Percentiles rank a stretch among this genome's conserved stretches.
phyloP scores from a whole-genome alignment of 2,329 filamentous ascomycete species.

The Trichoderma simmonsii region DNA sequence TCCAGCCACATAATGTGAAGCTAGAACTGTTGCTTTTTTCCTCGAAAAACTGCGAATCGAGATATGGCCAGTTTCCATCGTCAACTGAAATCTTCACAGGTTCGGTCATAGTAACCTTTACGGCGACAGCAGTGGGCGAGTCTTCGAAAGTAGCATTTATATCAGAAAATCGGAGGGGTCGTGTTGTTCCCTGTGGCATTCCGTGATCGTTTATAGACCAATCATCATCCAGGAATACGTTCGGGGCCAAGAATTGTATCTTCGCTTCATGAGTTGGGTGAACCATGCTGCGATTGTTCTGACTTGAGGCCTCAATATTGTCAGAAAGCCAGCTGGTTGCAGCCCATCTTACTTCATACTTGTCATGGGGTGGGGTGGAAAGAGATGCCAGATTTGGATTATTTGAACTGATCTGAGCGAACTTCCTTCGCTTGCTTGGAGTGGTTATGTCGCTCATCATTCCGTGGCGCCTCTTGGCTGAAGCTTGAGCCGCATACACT shows the following conservation, averaged over 20 bases:
- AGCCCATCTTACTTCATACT: slow-evolving; percentile 3
- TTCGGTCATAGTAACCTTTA: neutral
- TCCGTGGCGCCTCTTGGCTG: slow-evolving; percentile 32
- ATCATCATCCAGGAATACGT: slow-evolving; percentile 38
- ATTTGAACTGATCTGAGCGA: neutral
- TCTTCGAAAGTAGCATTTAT: neutral
- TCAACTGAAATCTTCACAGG: slow-evolving; percentile 17
- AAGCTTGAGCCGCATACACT: slow-evolving; percentile 44
- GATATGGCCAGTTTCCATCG: slow-evolving; percentile 33
- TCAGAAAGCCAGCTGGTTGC: neutral
- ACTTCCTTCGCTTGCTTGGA: slow-evolving; percentile 20
- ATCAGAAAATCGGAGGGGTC: neutral
- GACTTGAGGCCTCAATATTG: neutral
- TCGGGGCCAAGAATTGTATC: slow-evolving; percentile 42
- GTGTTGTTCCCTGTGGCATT: neutral
- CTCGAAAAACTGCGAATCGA: slow-evolving; percentile 36
- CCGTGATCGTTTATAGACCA: neutral
- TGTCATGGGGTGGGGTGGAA: neutral
- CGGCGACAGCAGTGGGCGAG: neutral
- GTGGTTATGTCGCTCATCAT: slow-evolving; percentile 23
- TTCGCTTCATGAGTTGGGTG: neutral
- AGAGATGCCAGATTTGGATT: neutral
- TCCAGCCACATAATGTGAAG: slow-evolving; percentile 43
- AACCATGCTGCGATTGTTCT: neutral
- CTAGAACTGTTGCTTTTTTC: slow-evolving; percentile 31